Base-by-base conservation (phyloP, 768 basidiomycete species). In the Suillus americanus region DNA sequence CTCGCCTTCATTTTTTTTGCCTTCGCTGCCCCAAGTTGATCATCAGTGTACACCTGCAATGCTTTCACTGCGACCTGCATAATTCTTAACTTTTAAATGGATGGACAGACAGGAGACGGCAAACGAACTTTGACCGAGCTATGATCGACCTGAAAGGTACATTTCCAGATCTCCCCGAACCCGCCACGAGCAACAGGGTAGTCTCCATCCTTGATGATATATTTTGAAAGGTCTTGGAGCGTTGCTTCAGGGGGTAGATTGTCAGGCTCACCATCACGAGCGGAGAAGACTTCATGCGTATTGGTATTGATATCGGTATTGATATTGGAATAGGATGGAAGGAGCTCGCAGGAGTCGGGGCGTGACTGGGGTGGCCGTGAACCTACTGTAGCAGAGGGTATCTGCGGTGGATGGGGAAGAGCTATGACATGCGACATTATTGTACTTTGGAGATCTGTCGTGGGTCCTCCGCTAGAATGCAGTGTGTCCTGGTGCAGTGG, bases 51-150 rank as follows among this genome's bases (percentile, higher is more conserved):
- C 40, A 35, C 64, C 50, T 67, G 68, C 2, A 73, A 73, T 5
- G 64, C 72, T 54, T 73, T 73, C 50, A 73, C 65, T 0, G 72
- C 69, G 14, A 73, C 73, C 71, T 69, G 35, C 14, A 5, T 5
- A 18, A 41, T 41, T 7, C 5, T 41, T 14, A 18, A 18, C 18
- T 41, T 41, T 41, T 5, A 37, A 10, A 37, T 10, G 5, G 48
- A 25, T 14, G 13, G 1, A 14, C 48, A 30, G 30, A 25, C 5
- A 25, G 7, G 14, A 50, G 5, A 25, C 2, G 2, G 13, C 2
- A 14, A 50, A 16, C 25, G 13, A 50, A 50, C 48, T 25, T 50
- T 50, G 13, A 50, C 6, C 6, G 25, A 25, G 13, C 2, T 25
- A 25, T 0, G 0, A 16, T 50, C 23, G 0, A 7, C 14, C 13